Evolutionary conservation across 257 asterid genomes (phyloP), one percentile per base, ranked within the genome.

Genomic region (Datura wrightii): DNA sequence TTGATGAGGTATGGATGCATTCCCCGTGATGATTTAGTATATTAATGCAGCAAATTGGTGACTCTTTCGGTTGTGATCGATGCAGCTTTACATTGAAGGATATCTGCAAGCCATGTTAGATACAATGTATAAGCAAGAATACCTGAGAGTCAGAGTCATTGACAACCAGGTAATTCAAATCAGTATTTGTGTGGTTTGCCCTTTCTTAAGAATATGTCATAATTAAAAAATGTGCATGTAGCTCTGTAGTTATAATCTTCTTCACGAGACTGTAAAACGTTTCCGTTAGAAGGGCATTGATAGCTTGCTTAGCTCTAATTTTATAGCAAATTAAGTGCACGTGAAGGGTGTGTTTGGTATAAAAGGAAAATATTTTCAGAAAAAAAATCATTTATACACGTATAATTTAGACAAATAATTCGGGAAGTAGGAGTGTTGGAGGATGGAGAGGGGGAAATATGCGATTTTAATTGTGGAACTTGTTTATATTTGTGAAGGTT

Each of bases 81-180:
- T 92, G 92, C 92, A 96, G 99, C 92, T 96, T 83, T 96, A 94
- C 89, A 93, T 96, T 60, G 99, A 94, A 90, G 97, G 99, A n/a
- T 94, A 94, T 90, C 92, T 96, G 91, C 99, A 96, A 90, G 98
- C 99, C 42, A 92, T 94, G 94, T 86, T 96, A 93, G 98, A 96
- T 89, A 89, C 99, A 62, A 85, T 92, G 86, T 96, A 96, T 90
- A 96, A 96, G 85, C 99, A 94, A 91, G 99, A 94, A 87, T 96
- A 96, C 84, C 99, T 96, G 80, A 89, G 97, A 87, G 98, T 96
- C 88, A 92, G 98, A 90, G 98, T 96, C 82, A 62, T 93, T 76
- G 99, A 96, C 85, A 93, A 94, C 87, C 97, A 92, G 99, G 99
- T 94, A 93, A 82, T 42, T 39, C n/a, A 16, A 16, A n/a, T 56